phyloP scores from a whole-genome alignment of 2,329 filamentous ascomycete species.

The Proliferodiscus dingleyae region DNA sequence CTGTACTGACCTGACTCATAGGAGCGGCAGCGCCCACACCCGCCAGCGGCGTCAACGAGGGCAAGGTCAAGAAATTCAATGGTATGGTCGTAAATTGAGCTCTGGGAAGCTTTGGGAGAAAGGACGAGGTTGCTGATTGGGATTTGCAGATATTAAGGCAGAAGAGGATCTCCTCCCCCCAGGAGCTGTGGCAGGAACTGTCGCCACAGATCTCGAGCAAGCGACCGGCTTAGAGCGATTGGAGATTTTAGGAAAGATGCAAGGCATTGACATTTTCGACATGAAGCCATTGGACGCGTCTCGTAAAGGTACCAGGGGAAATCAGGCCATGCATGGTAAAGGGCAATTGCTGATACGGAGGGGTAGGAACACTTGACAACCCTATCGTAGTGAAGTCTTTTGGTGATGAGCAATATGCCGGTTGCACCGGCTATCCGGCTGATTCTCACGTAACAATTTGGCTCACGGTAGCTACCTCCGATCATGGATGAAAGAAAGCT shows the following conservation, averaged over 20 bases:
- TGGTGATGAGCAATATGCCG: conserved; percentile 93
- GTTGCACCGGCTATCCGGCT: conserved; percentile 89
- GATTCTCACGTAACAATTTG: conserved; percentile 90
- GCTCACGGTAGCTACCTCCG: conserved; percentile 65
- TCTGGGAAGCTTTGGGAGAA: conserved; percentile 1
- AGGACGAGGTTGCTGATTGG: conserved; percentile 12
- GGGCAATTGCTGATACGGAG: conserved; percentile 12
- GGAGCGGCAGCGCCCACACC: conserved; percentile 25
- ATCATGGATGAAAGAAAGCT: background rate
- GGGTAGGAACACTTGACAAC: conserved; percentile 77
- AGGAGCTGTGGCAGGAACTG: conserved; percentile 74
- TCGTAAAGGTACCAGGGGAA: conserved; percentile 62
- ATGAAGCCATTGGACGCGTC: conserved; percentile 94
- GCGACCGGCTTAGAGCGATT: conserved; percentile 96
- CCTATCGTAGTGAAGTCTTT: conserved; percentile 88
- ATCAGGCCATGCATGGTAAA: conserved; percentile 10
- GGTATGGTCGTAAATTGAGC: conserved; percentile 19
- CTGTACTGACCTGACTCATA: conserved; percentile 12
- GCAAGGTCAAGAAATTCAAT: conserved; percentile 32
- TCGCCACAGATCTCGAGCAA: conserved; percentile 94
- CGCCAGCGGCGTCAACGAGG: conserved; percentile 15
- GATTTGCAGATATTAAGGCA: conserved; percentile 67
- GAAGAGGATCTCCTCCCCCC: conserved; percentile 80
- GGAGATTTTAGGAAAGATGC: conserved; percentile 98
- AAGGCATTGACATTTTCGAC: conserved; percentile 96